Base-by-base conservation (phyloP, 2,329 filamentous ascomycete genomes). In the Exophiala oligosperma region DNA sequence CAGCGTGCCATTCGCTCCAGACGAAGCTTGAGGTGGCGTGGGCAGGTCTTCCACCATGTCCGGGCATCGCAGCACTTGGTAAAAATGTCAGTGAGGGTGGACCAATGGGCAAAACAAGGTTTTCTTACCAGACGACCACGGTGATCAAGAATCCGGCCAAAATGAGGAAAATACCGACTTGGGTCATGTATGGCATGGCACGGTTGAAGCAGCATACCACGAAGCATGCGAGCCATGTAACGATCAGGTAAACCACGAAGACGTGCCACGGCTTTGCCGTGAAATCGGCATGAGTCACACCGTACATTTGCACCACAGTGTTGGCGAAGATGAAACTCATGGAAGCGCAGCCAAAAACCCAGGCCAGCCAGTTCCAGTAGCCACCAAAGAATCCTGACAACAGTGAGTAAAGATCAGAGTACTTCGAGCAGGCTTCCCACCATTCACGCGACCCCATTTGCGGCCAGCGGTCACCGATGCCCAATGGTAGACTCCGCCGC, bases 301-400 rank as follows among this genome's bases (percentile, higher is more conserved):
- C 76, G 68, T 86, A 87, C 78, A 87, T 82, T 65, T 82, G 81
- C 12, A 87, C 80, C 9, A 80, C 72, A 62, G 86, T 79, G 66
- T 87, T 86, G 4, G 49, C 49, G 28, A 84, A 76, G 60, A 87
- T 84, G 54, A 81, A 77, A 9, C 81, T 73, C 66, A 87, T 81
- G 1, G 83, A 82, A 4, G 84, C 82, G 4, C 85, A 77, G 61
- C 82, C 84, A 56, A 87, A 84, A 63, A 86, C 80, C 85, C 85
- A 87, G 8, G 75, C 75, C 12, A 77, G 63, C 50, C 66, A 74
- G 48, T 77, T 77, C 74, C 74, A 77, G 52, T 70, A 77, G 12
- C 77, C 77, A 14, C 76, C 76, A 53, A 77, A 77, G 64, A 74
- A 79, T 14, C 77, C 76, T 28, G 82, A 75, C 1, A 8, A 14